Conservation (phyloP, 768 basidiomycete species). For the Termitomyces sp. region DNA sequence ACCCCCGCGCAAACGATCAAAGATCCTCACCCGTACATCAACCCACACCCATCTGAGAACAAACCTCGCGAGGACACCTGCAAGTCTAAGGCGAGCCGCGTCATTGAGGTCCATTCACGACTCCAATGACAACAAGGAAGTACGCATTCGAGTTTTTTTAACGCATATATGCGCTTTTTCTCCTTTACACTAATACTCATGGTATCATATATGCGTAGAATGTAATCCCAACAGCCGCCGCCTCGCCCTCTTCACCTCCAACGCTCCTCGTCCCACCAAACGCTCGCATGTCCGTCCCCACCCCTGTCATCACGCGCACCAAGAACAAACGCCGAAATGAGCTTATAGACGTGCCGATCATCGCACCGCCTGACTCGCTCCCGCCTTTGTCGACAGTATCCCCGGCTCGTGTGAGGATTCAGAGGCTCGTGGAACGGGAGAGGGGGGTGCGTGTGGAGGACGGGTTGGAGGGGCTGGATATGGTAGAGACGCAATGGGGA, state of each 20-base stretch:
- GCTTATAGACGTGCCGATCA: background rate
- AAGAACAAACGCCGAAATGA: background rate
- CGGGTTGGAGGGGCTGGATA: background rate
- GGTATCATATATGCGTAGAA: background rate
- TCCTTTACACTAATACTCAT: background rate
- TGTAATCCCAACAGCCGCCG: background rate
- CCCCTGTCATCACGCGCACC: background rate
- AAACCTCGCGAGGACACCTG: background rate
- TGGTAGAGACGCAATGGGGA: background rate
- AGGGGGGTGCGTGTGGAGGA: background rate
- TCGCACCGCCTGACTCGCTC: conserved; percentile 3
- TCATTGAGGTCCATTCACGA: conserved; percentile 1
- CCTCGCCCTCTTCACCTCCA: background rate
- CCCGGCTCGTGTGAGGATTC: background rate
- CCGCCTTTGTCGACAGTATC: background rate
- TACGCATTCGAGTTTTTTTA: background rate
- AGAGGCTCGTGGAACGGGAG: conserved; percentile 4
- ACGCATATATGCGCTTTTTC: background rate
- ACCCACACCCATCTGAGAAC: background rate
- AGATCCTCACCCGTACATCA: background rate
- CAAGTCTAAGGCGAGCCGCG: conserved; percentile 2
- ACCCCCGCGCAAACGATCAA: background rate
- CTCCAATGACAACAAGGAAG: background rate
- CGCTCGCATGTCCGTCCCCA: background rate
- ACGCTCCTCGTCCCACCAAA: background rate